These are phyloP conservation scores for Fusarium odoratissimum DNA, from an alignment of 2,329 filamentous ascomycete species.

Conservation along the genomic window DNA sequence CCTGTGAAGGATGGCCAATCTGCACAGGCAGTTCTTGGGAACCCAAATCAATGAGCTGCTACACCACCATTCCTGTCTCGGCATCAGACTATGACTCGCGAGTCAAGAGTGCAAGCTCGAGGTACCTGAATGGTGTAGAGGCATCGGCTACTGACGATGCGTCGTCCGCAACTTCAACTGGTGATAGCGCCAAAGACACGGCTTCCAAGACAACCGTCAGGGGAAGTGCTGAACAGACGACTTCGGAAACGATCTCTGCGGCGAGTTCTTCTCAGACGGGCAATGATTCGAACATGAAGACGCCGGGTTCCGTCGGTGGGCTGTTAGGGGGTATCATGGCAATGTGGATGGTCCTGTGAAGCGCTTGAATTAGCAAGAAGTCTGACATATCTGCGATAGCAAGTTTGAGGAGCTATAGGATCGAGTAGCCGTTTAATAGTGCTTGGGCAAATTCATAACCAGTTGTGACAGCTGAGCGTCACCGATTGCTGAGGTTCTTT, in stretches of 20 bases:
- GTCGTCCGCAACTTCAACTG: background rate
- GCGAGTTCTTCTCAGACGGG: background rate
- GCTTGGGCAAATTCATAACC: background rate
- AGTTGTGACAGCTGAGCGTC: background rate
- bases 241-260: background rate
- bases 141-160: background rate
- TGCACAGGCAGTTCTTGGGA: slow-evolving; percentile 9
- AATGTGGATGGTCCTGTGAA: background rate
- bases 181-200: background rate
- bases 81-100: slow-evolving; percentile 5
- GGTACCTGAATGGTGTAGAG: background rate
- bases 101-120: slow-evolving; percentile 16
- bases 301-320: background rate
- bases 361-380: no score
- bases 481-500: background rate
- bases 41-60: slow-evolving; percentile 6
- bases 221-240: background rate
- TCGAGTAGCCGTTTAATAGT: accelerated
- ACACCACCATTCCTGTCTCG: background rate
- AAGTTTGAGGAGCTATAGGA: accelerated
- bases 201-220: background rate
- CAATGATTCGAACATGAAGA: background rate
- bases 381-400: accelerated
- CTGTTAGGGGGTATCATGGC: slow-evolving; percentile 1
- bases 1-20: slow-evolving; percentile 21